These are phyloP conservation scores for Thermothielavioides terrestris DNA, from an alignment of 495 filamentous ascomycete genomes.

Conservation along the genomic window DNA sequence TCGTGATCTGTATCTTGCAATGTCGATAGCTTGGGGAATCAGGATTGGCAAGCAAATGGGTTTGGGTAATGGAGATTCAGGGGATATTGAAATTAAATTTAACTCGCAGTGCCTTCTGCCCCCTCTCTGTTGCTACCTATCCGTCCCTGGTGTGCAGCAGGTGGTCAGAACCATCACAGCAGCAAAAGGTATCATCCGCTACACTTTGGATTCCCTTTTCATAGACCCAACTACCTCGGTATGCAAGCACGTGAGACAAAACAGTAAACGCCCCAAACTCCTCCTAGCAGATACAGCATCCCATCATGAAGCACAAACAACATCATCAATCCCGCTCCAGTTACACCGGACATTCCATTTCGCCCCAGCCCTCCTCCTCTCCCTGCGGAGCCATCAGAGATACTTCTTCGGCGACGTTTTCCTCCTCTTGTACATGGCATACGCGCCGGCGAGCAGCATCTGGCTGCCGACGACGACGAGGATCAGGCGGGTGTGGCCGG, in stretches of 20 bases:
- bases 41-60: too few relatives aligned
- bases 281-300: background rate
- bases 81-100: too few relatives aligned
- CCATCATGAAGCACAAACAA: constrained; percentile 4
- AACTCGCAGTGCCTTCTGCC: too few relatives aligned
- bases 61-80: too few relatives aligned
- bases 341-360: too few relatives aligned
- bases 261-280: background rate
- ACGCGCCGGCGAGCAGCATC: constrained; percentile 56
- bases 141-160: too few relatives aligned
- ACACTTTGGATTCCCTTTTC: background rate
- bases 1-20: too few relatives aligned
- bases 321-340: too few relatives aligned
- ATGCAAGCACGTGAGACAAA: background rate
- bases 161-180: too few relatives aligned
- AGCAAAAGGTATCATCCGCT: too few relatives aligned
- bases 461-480: constrained; percentile 71
- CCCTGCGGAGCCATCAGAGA: constrained; percentile 41
- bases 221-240: background rate
- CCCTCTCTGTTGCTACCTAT: too few relatives aligned
- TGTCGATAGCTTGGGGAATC: too few relatives aligned
- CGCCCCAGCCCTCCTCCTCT: background rate
- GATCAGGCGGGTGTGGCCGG: constrained; percentile 65
- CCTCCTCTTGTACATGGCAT: constrained; percentile 73
- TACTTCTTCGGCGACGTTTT: constrained; percentile 87